Evolutionary conservation across 2,329 filamentous ascomycete genomes (phyloP).

Genomic region (Colletotrichum sp.): DNA sequence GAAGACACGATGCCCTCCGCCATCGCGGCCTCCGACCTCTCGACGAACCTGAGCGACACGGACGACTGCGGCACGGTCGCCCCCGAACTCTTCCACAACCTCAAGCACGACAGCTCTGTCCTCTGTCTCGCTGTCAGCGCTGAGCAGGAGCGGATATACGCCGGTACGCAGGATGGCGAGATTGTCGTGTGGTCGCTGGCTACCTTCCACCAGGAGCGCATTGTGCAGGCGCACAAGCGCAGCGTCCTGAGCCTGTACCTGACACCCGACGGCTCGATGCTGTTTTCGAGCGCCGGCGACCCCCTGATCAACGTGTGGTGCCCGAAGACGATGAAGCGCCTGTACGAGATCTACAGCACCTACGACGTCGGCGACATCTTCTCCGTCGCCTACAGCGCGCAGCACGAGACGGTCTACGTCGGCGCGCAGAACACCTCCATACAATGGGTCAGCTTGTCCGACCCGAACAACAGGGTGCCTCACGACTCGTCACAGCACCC

Average conservation of each 20-base stretch:
- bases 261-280: conserved; percentile 73
- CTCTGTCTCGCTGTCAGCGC: conserved; percentile 83
- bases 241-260: conserved; percentile 88
- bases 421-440: conserved; percentile 95
- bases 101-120: conserved; percentile 79
- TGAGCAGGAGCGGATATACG: conserved; percentile 81
- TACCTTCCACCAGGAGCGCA: conserved; percentile 80
- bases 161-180: conserved; percentile 91
- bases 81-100: conserved; percentile 75
- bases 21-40: conserved; percentile 19
- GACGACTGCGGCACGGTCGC: conserved; percentile 30
- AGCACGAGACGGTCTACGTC: conserved; percentile 83
- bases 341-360: conserved; percentile 90
- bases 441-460: conserved; percentile 84
- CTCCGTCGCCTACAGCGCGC: conserved; percentile 85
- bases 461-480: conserved; percentile 62
- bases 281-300: conserved; percentile 94
- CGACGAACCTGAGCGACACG: conserved; percentile 21
- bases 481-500: conserved; percentile 74
- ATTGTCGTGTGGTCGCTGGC: conserved; percentile 90
- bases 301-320: conserved; percentile 95
- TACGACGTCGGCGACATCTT: conserved; percentile 97
- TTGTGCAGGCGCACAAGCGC: conserved; percentile 87
- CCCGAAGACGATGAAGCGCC: conserved; percentile 73
- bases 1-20: conserved; percentile 22